These are phyloP conservation scores for Pestalotiopsis sp. DNA, from an alignment of 2,329 filamentous ascomycete genomes.

Conservation along the genomic window DNA sequence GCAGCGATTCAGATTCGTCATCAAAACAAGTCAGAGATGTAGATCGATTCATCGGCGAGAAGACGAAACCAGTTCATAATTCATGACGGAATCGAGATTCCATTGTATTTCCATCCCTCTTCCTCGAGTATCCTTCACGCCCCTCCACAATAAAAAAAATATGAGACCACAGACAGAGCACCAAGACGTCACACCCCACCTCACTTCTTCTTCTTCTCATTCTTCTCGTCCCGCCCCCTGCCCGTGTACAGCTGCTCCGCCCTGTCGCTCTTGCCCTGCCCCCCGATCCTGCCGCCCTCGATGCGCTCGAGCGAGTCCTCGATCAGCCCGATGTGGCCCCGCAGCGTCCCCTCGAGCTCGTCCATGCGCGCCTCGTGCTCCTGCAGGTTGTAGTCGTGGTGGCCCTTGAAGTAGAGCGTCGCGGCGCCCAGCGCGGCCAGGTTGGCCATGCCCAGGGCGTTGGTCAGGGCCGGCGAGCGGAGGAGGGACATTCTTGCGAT, in stretches of 20 bases:
- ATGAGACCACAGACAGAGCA: not conserved
- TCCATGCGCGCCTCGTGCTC: conserved; percentile 9
- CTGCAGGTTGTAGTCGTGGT: conserved; percentile 8
- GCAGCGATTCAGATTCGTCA: not conserved
- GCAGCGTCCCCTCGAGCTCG: conserved; percentile 7
- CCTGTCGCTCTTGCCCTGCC: not conserved
- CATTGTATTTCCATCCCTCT: no score
- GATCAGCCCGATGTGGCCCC: conserved; percentile 6
- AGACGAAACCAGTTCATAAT: not conserved
- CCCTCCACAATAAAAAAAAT: not conserved
- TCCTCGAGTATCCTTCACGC: not conserved
- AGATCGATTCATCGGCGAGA: not conserved
- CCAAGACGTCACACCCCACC: not conserved
- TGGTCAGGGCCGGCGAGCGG: conserved; percentile 6
- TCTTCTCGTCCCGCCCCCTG: conserved; percentile 1
- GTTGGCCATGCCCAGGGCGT: conserved; percentile 4
- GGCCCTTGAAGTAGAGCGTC: conserved; percentile 7
- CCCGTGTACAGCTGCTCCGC: conserved; percentile 3
- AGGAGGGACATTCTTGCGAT: not conserved
- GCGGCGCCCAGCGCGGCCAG: conserved; percentile 3
- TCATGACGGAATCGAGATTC: not conserved
- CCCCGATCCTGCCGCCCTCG: not conserved
- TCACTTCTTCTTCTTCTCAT: not conserved
- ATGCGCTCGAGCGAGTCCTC: conserved; percentile 8
- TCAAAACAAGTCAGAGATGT: not conserved